Base-by-base conservation (phyloP, 352 stramenopile species). In the Peronospora farinosa region DNA sequence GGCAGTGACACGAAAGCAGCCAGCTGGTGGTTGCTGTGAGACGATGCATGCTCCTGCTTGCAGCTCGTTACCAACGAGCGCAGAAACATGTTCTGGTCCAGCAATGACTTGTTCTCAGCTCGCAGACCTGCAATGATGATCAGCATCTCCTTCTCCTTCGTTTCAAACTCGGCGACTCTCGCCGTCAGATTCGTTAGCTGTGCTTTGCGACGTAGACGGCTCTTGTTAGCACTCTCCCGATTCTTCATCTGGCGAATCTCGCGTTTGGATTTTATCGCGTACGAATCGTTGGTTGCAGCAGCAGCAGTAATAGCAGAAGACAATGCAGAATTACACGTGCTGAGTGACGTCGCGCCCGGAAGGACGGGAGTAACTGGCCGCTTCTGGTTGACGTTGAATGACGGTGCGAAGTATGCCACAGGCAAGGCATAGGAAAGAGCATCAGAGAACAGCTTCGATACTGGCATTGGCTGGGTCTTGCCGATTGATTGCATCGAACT, bases 171-270 rank as follows among this genome's bases (percentile, higher is more conserved):
- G n/a, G 70, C 53, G 40, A 92, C 71, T 40, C 88, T 73, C 11
- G 53, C 63, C 19, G 68, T 65, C 7, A 92, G 49, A 12, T 82
- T 78, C 12, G 59, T 60, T 30, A 92, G 64, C 60, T 86, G 76
- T 4, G 74, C 74, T 64, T 89, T 92, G 39, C 78, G 72, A 5
- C 76, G 74, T 40, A 87, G 40, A 17, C 80, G 78, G 35, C 75
- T 88, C 54, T 83, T 84, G 71, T 92, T 92, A 49, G 80, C 80
- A 47, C 80, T 92, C 48, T 92, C 80, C 33, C 80, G 71, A 68
- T 92, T 92, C 54, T 92, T 92, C 80, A 92, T 92, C 57, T 89
- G 72, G 2, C 80, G 78, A 40, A 89, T 88, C 55, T 88, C 80
- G 15, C 78, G 72, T 69, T 89, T 92, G 5, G 78, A 85, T 19